phyloP scores from a whole-genome alignment of 441 rosid genomes.

The Aquilaria agallochum region DNA sequence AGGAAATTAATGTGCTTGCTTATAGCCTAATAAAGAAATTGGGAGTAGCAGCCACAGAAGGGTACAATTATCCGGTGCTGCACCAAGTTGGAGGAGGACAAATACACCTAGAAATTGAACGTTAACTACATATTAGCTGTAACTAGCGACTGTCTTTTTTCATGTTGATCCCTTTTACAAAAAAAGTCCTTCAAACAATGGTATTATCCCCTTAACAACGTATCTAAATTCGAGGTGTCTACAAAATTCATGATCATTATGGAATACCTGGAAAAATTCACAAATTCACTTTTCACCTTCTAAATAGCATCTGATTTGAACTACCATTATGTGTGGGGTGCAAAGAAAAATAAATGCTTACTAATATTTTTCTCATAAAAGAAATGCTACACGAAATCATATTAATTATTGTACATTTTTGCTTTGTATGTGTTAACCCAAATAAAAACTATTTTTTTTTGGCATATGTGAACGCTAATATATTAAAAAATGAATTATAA shows the following conservation, averaged over 20 bases:
- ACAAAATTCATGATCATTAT: slow-evolving; percentile 67
- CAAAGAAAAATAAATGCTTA: slow-evolving; percentile 20
- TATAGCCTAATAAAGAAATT: background rate
- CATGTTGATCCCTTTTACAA: slow-evolving; percentile 32
- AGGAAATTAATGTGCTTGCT: too few species aligned
- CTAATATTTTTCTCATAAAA: slow-evolving; percentile 74
- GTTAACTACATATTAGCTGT: background rate
- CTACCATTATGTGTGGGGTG: too few species aligned
- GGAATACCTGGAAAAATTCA: slow-evolving; percentile 68
- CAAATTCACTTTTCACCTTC: background rate
- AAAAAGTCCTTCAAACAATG: slow-evolving; percentile 68
- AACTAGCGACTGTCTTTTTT: slow-evolving; percentile 38
- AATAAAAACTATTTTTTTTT: too few species aligned
- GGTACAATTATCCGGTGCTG: slow-evolving; percentile 16
- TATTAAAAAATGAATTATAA: too few species aligned
- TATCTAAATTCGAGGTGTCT: slow-evolving; percentile 74
- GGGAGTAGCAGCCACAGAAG: slow-evolving; percentile 18
- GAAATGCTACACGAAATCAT: too few species aligned
- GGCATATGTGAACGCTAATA: too few species aligned
- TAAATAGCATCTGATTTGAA: too few species aligned
- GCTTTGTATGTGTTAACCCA: too few species aligned
- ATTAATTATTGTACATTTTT: too few species aligned
- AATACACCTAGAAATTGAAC: too few species aligned
- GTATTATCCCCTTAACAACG: slow-evolving; percentile 65
- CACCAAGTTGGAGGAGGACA: too few species aligned